Base-by-base conservation (phyloP, 768 basidiomycete species). In the Mycena rosella region DNA sequence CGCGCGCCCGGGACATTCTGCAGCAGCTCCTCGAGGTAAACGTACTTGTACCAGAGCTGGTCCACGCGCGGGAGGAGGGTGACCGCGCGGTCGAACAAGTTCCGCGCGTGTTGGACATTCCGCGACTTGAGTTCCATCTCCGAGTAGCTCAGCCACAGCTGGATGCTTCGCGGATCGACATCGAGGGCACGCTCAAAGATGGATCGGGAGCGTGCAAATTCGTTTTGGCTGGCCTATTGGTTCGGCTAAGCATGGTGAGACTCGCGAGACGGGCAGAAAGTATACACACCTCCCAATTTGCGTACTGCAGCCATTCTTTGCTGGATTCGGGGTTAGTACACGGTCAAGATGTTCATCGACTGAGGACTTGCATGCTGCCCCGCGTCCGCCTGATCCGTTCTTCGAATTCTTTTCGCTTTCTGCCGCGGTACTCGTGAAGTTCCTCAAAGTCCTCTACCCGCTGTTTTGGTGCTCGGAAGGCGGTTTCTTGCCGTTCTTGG, bases 31-130 rank as follows among this genome's bases (percentile, higher is more conserved):
- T 99, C 98, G 60, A 99, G 89, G 79, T 98, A 98, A 65, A 99
- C 97, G 63, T 98, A 99, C 79, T 98, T 98, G 88, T 99, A 99
- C 98, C 98, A 99, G 9, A 99, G 86, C 76, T 97, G 93, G 78
- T 99, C 96, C 54, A 99, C 91, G 49, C 98, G 91, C 13, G 98
- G 98, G 27, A 99, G 90, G 1, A 99, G 86, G 7, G 97, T 99
- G 68, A 99, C 96, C 2, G 96, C 96, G 71, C 98, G 90, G 83
- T 99, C 98, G 78, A 95, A 99, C 26, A 99, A 86, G 80, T 99
- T 99, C 56, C 98, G 91, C 0, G 98, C 91, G 73, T 99, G 98
- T 75, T 97, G 94, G 59, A 99, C 95, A 75, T 99, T 99, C 68
- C 98, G 94, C 7, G 94, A 93, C 81, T 99, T 99, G 72, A 99